Evolutionary conservation across 2,329 filamentous ascomycete species (phyloP), one percentile per base, ranked within the genome.

Genomic region (Phialophora chinensis): DNA sequence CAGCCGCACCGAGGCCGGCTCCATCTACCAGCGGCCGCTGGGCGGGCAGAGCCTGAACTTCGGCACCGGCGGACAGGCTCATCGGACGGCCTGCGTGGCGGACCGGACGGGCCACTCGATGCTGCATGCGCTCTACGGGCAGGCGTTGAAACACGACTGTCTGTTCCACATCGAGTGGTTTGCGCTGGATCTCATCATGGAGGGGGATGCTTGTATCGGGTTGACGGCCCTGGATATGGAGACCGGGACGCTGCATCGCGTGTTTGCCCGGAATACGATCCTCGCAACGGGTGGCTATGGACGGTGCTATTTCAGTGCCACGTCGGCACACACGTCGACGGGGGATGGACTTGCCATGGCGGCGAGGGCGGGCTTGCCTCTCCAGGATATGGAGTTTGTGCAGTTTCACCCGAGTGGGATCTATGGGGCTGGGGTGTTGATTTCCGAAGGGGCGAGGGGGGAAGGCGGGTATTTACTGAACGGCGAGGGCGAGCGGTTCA

Each of bases 91-190:
- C 80, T 93, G 93, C 80, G 95, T 93, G 69, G 95, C 94, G 73
- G 95, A 99, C 80, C 88, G 94, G 86, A 98, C 95, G 70, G 95
- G 95, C 71, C 95, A 99, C 82, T 94, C 95, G 76, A 91, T 99
- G 73, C 89, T 99, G 61, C 95, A 99, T 86, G 98, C 95, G 29
- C 91, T 99, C 72, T 99, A 98, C 82, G 95, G 95, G 75, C 94
- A 97, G 84, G 97, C 93, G 62, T 88, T 98, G 69, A 87, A 91
- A 78, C 93, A 98, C 86, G 96, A 97, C 86, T 97, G 94, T 77
- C 97, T 97, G 85, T 99, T 97, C 87, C 98, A 98, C 83, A 97
- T 99, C 80, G 95, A 98, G 83, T 98, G 93, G 86, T 99, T 98
- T 80, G 95, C 93, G 75, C 87, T 96, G 73, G 95, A 98, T 79